These are phyloP conservation scores for Phaeosphaeria sp. DNA, from an alignment of 2,329 filamentous ascomycete species.

Conservation along the genomic window DNA sequence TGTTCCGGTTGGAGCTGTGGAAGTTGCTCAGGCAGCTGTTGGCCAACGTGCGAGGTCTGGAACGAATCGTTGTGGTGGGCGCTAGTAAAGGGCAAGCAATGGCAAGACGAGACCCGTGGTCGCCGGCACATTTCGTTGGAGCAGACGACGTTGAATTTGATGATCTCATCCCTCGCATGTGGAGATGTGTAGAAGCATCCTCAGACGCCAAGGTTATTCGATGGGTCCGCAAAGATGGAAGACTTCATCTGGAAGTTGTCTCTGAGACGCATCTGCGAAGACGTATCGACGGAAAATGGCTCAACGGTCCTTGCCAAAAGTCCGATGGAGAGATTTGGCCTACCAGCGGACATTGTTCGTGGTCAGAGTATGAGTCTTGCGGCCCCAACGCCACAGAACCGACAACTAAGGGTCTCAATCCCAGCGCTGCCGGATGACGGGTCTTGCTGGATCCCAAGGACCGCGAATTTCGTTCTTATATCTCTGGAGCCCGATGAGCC, in stretches of 20 bases:
- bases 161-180: slow-evolving; percentile 45
- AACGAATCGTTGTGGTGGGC: slow-evolving; percentile 42
- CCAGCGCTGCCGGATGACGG: slow-evolving; percentile 76
- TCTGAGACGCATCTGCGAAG: slow-evolving; percentile 26
- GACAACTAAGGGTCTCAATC: slow-evolving; percentile 44
- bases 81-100: slow-evolving; percentile 40
- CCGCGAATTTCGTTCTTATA: slow-evolving; percentile 99
- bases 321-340: slow-evolving; percentile 34
- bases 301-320: slow-evolving; percentile 15
- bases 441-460: slow-evolving; percentile 94
- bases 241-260: slow-evolving; percentile 40
- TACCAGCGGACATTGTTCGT: slow-evolving; percentile 38
- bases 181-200: slow-evolving; percentile 26
- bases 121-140: slow-evolving; percentile 46
- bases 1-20: slow-evolving; percentile 42
- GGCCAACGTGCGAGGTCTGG: slow-evolving; percentile 32
- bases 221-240: slow-evolving; percentile 37
- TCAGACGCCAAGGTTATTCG: slow-evolving; percentile 35
- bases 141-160: slow-evolving; percentile 43
- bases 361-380: slow-evolving; percentile 35
- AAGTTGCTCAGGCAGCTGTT: slow-evolving; percentile 40
- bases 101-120: slow-evolving; percentile 43
- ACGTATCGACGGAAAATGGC: slow-evolving; percentile 22
- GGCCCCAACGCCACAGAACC: slow-evolving; percentile 21
- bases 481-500: slow-evolving; percentile 94